phyloP scores from a whole-genome alignment of 345 rosid species.

The Syzygium aqueum region DNA sequence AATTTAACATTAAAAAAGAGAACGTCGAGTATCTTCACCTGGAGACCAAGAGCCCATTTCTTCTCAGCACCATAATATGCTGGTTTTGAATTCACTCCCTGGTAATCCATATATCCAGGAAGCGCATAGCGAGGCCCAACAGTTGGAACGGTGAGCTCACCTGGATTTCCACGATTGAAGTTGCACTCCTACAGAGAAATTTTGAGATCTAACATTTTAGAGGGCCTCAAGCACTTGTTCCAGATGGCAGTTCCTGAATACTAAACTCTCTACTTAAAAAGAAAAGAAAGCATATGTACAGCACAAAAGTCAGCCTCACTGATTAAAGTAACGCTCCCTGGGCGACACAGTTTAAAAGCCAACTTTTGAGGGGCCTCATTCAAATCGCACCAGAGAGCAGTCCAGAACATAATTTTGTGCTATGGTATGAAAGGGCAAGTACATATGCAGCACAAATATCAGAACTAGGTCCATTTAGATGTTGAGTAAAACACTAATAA shows the following conservation, averaged over 20 bases:
- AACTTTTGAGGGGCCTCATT: neutral
- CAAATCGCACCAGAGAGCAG: neutral
- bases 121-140: slow-evolving; percentile 50
- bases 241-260: neutral
- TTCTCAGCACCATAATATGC: slow-evolving; percentile 54
- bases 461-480: neutral
- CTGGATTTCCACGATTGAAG: slow-evolving; percentile 51
- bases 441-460: neutral
- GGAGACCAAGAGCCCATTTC: slow-evolving; percentile 99
- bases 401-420: neutral
- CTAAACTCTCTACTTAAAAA: neutral
- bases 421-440: neutral
- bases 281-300: neutral
- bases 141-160: slow-evolving; percentile 47
- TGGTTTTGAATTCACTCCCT: slow-evolving; percentile 55
- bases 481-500: neutral
- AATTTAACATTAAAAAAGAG: neutral
- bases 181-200: slow-evolving; percentile 47
- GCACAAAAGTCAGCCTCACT: neutral
- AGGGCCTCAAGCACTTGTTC: neutral
- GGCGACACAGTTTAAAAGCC: neutral
- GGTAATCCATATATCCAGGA: slow-evolving; percentile 70
- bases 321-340: neutral
- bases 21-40: slow-evolving; percentile 32
- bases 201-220: neutral